Conservation (phyloP, 768 basidiomycete species). For the Mycena venus region DNA sequence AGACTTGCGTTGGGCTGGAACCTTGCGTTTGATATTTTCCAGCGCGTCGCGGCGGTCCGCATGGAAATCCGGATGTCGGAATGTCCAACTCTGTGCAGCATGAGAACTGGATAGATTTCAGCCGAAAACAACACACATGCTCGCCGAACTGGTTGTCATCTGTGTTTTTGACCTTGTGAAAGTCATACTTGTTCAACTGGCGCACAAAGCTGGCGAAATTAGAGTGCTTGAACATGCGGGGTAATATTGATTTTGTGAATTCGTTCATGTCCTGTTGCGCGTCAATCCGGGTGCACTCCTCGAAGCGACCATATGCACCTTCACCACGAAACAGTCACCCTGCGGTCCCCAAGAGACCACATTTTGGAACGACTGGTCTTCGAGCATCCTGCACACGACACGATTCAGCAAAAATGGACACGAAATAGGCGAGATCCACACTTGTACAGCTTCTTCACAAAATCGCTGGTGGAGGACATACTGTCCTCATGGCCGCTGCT, state of each 20-base stretch:
- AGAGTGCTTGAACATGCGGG: conserved; percentile 94
- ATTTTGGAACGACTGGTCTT: conserved; percentile 77
- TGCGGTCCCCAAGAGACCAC: conserved; percentile 88
- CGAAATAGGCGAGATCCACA: conserved; percentile 48
- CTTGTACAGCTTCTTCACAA: conserved; percentile 96
- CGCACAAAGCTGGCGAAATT: conserved; percentile 95
- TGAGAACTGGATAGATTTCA: background rate
- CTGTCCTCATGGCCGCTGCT: conserved; percentile 64
- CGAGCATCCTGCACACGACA: conserved; percentile 79
- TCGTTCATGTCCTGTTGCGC: conserved; percentile 85
- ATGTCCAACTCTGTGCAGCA: conserved; percentile 63
- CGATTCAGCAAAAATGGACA: background rate
- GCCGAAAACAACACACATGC: conserved; percentile 57
- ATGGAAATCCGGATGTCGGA: conserved; percentile 72
- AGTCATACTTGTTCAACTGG: conserved; percentile 96
- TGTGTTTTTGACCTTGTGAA: conserved; percentile 94
- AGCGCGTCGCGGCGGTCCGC: conserved; percentile 66
- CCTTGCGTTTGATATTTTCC: conserved; percentile 73
- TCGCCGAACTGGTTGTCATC: conserved; percentile 82
- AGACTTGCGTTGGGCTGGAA: conserved; percentile 66
- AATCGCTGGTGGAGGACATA: conserved; percentile 92
- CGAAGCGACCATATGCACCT: conserved; percentile 53
- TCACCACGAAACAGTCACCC: conserved; percentile 93
- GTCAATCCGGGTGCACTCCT: conserved; percentile 7
- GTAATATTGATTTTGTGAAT: conserved; percentile 91